Percentiles rank a stretch among this genome's conserved stretches.
Evolutionary conservation across 2,329 filamentous ascomycete genomes (phyloP).

Genomic region (Diaporthe sp.): DNA sequence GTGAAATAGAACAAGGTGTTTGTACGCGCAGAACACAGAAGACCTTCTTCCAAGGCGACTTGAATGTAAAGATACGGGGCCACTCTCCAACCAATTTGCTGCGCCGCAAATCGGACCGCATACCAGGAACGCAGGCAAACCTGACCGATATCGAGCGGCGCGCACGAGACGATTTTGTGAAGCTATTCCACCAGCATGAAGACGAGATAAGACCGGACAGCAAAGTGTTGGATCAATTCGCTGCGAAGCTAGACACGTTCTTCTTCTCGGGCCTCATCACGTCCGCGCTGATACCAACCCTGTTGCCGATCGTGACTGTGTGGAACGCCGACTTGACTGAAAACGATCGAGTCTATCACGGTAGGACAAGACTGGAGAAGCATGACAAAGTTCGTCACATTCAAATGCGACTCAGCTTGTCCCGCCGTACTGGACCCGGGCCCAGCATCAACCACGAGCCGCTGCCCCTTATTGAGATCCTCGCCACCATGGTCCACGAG

Average conservation of each 20-base stretch:
- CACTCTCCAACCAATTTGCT: not conserved
- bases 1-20: not conserved
- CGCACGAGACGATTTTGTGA: not conserved
- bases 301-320: not conserved
- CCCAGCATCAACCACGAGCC: not conserved
- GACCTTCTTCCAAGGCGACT: not conserved
- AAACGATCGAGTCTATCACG: too few species aligned
- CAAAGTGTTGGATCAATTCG: not conserved
- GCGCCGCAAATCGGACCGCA: not conserved
- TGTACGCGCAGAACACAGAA: not conserved
- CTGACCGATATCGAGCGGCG: not conserved
- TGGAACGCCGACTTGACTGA: too few species aligned
- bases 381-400: not conserved
- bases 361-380: not conserved
- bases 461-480: not conserved
- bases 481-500: not conserved
- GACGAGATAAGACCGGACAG: not conserved
- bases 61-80: not conserved
- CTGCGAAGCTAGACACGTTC: not conserved
- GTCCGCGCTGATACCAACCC: not conserved
- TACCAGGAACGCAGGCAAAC: not conserved
- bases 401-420: not conserved
- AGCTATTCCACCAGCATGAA: not conserved
- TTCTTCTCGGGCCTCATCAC: not conserved
- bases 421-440: not conserved